Evolutionary conservation across 352 stramenopile genomes (phyloP).

Genomic region (Phytophthora podocarpi): DNA sequence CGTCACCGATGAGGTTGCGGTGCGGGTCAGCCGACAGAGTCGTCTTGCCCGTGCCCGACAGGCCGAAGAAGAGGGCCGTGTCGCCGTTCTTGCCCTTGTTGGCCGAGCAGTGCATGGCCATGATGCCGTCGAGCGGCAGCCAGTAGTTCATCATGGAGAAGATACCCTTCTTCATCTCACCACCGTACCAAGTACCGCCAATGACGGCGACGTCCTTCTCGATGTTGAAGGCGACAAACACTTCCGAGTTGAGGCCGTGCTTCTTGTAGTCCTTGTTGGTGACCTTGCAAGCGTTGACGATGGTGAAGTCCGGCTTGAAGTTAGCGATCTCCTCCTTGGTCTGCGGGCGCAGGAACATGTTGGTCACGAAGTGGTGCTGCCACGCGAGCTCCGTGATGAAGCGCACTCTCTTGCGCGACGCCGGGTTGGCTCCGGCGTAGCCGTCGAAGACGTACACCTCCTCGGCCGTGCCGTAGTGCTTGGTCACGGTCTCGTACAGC

Average conservation of each 20-base stretch:
- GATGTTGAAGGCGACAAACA: constrained; percentile 97
- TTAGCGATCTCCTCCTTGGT: constrained; percentile 86
- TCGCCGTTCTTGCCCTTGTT: constrained; percentile 98
- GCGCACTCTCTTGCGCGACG: constrained; percentile 94
- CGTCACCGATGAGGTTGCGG: constrained; percentile 77
- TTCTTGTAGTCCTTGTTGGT: constrained; percentile 95
- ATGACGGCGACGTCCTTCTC: constrained; percentile 96
- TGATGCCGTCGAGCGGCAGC: constrained; percentile 94
- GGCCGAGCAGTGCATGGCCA: constrained; percentile 98
- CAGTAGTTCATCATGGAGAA: constrained; percentile 99
- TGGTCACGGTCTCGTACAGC: constrained; percentile 93
- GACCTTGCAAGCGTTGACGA: constrained; percentile 98
- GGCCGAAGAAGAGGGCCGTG: constrained; percentile 97
- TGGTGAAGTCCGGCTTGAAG: constrained; percentile 97
- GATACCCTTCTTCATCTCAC: constrained; percentile 99
- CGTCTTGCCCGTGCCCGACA: constrained; percentile 92
- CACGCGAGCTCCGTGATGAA: constrained; percentile 98
- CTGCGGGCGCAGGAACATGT: constrained; percentile 94
- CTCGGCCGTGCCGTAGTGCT: constrained; percentile 93
- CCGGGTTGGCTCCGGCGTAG: constrained; percentile 93
- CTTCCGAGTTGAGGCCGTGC: constrained; percentile 95
- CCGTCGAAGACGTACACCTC: constrained; percentile 97
- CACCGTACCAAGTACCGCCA: constrained; percentile 96
- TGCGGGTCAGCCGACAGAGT: constrained; percentile 92
- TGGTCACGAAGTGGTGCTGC: constrained; percentile 98